phyloP scores from a whole-genome alignment of 306 rosid genomes.

The Benincasa hispida region DNA sequence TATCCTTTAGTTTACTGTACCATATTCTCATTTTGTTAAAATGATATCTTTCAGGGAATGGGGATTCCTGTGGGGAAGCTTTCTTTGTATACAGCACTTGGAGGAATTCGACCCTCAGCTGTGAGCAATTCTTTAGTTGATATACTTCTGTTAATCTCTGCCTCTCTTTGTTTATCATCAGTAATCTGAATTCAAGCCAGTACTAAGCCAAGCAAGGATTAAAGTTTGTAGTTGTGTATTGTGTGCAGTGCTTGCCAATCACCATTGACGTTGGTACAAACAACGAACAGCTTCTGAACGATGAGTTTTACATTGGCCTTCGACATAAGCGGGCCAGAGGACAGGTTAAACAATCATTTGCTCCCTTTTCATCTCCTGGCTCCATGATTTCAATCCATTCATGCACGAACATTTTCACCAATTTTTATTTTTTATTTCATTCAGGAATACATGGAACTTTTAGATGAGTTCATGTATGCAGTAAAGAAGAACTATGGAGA shows the following conservation, averaged over 20 bases:
- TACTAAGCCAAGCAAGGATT: not conserved
- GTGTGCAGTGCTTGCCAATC: conserved; percentile 75
- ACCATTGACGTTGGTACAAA: conserved; percentile 97
- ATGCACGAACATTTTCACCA: not conserved
- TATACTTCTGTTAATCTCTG: not conserved
- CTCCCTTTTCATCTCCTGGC: not conserved
- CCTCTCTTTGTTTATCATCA: not conserved
- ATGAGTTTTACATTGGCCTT: conserved; percentile 86
- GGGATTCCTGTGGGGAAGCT: conserved; percentile 99
- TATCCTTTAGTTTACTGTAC: not conserved
- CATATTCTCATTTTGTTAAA: not conserved
- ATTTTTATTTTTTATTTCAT: conserved; percentile 12
- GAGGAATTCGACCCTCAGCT: conserved; percentile 93
- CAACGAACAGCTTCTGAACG: conserved; percentile 73
- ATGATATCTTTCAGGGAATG: conserved; percentile 57
- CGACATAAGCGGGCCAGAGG: conserved; percentile 79
- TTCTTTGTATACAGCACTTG: conserved; percentile 85
- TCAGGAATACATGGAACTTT: conserved; percentile 86
- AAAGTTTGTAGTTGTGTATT: not conserved
- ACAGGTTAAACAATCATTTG: conserved; percentile 35
- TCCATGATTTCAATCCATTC: not conserved
- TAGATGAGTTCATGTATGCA: conserved; percentile 88
- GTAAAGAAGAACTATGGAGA: conserved; percentile 93
- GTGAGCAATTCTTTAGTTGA: conserved; percentile 29
- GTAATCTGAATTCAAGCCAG: not conserved